A percentile compares a stretch with the other conserved stretches of the same genome.
Conservation (phyloP, 2,329 filamentous ascomycete genomes). For the Ilyonectria mors-panacis region DNA sequence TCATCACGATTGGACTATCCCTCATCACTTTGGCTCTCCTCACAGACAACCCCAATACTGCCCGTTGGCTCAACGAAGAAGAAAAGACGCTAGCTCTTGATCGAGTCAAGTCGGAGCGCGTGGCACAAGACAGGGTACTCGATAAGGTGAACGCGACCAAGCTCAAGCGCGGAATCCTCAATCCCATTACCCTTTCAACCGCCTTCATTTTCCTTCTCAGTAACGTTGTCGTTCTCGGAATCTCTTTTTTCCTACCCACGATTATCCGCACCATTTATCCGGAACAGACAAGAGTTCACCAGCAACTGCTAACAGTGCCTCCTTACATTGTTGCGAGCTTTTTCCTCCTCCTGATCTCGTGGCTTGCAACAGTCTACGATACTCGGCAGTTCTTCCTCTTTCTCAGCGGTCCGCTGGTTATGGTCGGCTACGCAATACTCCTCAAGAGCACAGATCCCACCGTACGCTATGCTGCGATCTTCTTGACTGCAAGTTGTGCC, state of each 20-base stretch:
- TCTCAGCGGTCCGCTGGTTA: slow-evolving; percentile 70
- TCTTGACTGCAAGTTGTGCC: slow-evolving; percentile 74
- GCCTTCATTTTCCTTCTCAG: slow-evolving; percentile 72
- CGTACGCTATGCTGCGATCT: slow-evolving; percentile 77
- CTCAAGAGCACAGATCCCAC: slow-evolving; percentile 65
- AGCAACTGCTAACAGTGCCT: slow-evolving; percentile 80
- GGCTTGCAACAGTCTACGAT: slow-evolving; percentile 72
- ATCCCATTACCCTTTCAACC: slow-evolving; percentile 68
- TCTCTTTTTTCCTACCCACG: slow-evolving; percentile 75
- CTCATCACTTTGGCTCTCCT: slow-evolving; percentile 72
- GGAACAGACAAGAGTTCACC: slow-evolving; percentile 44
- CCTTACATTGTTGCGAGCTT: slow-evolving; percentile 78
- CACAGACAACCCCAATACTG: slow-evolving; percentile 75
- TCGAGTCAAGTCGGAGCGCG: slow-evolving; percentile 69
- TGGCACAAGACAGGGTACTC: slow-evolving; percentile 70
- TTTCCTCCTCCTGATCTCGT: slow-evolving; percentile 72
- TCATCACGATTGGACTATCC: slow-evolving; percentile 66
- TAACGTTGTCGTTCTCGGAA: slow-evolving; percentile 76
- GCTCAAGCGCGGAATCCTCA: slow-evolving; percentile 69
- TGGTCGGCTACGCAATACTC: slow-evolving; percentile 79
- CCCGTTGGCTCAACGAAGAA: slow-evolving; percentile 71
- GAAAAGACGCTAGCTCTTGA: slow-evolving; percentile 74
- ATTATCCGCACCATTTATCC: slow-evolving; percentile 56
- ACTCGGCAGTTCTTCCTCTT: slow-evolving; percentile 73
- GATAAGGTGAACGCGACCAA: slow-evolving; percentile 71